A percentile compares a stretch with the other conserved stretches of the same genome.
These are phyloP conservation scores for Podospora tetraspora DNA, from an alignment of 495 filamentous ascomycete genomes.

Conservation along the genomic window DNA sequence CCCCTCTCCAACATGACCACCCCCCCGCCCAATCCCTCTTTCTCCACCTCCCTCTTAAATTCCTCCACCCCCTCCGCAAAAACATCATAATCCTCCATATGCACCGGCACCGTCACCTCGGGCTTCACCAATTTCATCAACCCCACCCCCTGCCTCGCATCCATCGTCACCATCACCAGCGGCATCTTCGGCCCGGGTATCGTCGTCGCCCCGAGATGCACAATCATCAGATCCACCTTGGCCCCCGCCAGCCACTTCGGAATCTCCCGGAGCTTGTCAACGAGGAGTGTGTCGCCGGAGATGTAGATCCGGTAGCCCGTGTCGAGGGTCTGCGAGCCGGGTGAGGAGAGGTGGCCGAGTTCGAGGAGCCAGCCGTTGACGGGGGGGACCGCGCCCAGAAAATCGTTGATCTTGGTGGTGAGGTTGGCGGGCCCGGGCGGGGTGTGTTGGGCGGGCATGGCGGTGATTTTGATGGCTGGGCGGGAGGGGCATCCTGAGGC, in stretches of 20 bases:
- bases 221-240: slow-evolving; percentile 62
- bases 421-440: slow-evolving; percentile 37
- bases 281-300: slow-evolving; percentile 64
- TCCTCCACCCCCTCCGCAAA: slow-evolving; percentile 56
- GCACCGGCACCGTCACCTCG: slow-evolving; percentile 62
- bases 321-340: slow-evolving; percentile 29
- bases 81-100: slow-evolving; percentile 65
- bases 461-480: slow-evolving; percentile 53
- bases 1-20: slow-evolving; percentile 60
- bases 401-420: slow-evolving; percentile 49
- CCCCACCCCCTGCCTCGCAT: slow-evolving; percentile 57
- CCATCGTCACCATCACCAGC: slow-evolving; percentile 69
- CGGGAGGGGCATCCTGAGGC: slow-evolving; percentile 44
- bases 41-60: slow-evolving; percentile 52
- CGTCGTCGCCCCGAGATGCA: slow-evolving; percentile 62
- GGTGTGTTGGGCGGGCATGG: slow-evolving; percentile 68
- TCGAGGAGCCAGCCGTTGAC: slow-evolving; percentile 72
- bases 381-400: slow-evolving; percentile 59
- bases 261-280: slow-evolving; percentile 59
- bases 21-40: slow-evolving; percentile 44
- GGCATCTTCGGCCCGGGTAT: slow-evolving; percentile 54
- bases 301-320: slow-evolving; percentile 65
- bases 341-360: slow-evolving; percentile 41
- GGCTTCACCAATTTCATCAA: slow-evolving; percentile 56
- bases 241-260: slow-evolving; percentile 37